Evolutionary conservation across 768 basidiomycete genomes (phyloP).

Genomic region (Ephemerocybe angulata): DNA sequence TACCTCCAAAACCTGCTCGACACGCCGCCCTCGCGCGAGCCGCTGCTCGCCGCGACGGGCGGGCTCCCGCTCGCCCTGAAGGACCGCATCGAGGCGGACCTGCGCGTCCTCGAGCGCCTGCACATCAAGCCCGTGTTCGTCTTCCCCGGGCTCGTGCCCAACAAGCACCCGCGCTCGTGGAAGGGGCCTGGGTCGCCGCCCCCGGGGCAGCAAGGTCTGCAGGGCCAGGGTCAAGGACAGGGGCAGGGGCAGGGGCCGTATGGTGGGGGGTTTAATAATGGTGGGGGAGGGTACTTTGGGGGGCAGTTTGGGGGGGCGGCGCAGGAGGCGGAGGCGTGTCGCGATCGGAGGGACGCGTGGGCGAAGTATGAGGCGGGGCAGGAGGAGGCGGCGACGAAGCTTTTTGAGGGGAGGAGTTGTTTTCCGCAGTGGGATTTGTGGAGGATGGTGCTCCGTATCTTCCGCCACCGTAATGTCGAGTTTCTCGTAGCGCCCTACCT

Average conservation of each 20-base stretch:
- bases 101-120: constrained; percentile 84
- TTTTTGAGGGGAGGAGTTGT: constrained; percentile 74
- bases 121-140: constrained; percentile 99
- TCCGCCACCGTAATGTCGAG: constrained; percentile 92
- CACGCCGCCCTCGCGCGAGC: constrained; percentile 75
- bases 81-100: constrained; percentile 85
- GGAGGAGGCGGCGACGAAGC: constrained; percentile 81
- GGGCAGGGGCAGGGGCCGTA: no score
- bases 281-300: no score
- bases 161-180: no score
- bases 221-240: no score
- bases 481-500: constrained; percentile 95
- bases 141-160: constrained; percentile 84
- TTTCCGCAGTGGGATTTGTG: constrained; percentile 89
- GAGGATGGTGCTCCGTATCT: constrained; percentile 87
- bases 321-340: constrained; percentile 69
- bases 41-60: constrained; percentile 90
- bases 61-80: constrained; percentile 89
- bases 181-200: no score
- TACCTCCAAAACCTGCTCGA: constrained; percentile 82
- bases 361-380: constrained; percentile 87
- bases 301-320: no score
- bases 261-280: no score
- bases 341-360: constrained; percentile 86
- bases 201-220: no score